phyloP scores from a whole-genome alignment of 345 rosid species.

The Rubroshorea leprosula region DNA sequence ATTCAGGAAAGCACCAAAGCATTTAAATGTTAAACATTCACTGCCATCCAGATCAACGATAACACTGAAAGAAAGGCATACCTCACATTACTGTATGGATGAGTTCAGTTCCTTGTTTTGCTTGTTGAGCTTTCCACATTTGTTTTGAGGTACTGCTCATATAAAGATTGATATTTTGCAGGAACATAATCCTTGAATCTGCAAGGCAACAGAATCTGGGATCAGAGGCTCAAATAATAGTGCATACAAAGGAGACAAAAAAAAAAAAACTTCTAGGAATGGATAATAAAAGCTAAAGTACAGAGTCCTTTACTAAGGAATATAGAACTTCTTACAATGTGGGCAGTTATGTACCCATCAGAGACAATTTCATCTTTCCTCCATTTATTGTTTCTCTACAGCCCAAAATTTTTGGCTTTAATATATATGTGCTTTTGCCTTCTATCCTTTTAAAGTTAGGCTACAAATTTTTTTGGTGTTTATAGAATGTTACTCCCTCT shows the following conservation, averaged over 20 bases:
- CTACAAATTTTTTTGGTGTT: no score
- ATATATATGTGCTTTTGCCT: no score
- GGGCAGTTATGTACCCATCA: no score
- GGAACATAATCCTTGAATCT: constrained; percentile 90
- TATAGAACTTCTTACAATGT: no score
- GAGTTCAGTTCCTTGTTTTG: constrained; percentile 20
- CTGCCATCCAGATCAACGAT: not conserved
- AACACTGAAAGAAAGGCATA: not conserved
- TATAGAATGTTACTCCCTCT: no score
- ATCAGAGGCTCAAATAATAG: not conserved
- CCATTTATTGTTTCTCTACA: no score
- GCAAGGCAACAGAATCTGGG: constrained; percentile 17
- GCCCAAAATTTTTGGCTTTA: no score
- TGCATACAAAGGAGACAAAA: not conserved
- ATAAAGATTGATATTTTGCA: constrained; percentile 48
- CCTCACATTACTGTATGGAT: not conserved
- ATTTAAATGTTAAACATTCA: not conserved
- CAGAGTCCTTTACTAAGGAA: no score
- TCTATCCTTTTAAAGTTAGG: no score
- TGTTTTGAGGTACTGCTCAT: constrained; percentile 58
- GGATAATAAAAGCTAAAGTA: no score
- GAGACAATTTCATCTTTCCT: no score
- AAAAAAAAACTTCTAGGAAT: not conserved
- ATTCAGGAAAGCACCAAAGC: not conserved
- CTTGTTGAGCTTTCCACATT: constrained; percentile 22